phyloP scores from a whole-genome alignment of 2,329 filamentous ascomycete species.

The Colletotrichum filicis region DNA sequence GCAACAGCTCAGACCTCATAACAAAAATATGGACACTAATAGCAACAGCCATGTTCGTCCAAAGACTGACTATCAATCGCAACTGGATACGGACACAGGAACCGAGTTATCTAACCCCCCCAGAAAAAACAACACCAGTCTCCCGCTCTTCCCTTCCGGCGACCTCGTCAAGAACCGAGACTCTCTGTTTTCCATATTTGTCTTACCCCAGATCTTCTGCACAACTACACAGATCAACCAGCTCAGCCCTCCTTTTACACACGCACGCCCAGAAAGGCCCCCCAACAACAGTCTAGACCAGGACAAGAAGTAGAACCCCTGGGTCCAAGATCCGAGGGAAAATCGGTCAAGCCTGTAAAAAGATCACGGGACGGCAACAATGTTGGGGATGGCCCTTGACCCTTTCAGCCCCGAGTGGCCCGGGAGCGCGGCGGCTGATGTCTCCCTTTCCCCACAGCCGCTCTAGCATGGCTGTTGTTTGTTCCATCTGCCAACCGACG shows the following conservation, averaged over 20 bases:
- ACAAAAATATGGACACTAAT: not conserved
- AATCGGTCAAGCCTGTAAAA: conserved; percentile 2
- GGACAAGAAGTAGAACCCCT: not conserved
- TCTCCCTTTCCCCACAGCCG: conserved; percentile 20
- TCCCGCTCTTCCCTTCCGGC: not conserved
- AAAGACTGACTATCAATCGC: conserved; percentile 21
- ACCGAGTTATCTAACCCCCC: not conserved
- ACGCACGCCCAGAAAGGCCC: not conserved
- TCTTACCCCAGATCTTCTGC: conserved; percentile 28
- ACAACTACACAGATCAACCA: not conserved
- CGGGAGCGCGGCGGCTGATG: conserved; percentile 32
- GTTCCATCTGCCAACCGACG: not conserved
- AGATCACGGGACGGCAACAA: conserved; percentile 32
- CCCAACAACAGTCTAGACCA: not conserved
- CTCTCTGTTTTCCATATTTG: conserved; percentile 16
- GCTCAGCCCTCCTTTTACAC: not conserved
- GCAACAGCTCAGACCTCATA: not conserved
- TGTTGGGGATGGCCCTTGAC: conserved; percentile 31
- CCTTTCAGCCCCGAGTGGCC: conserved; percentile 26
- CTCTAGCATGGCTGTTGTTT: conserved; percentile 3
- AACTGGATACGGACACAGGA: not conserved
- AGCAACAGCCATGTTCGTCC: conserved; percentile 15
- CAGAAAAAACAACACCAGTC: not conserved
- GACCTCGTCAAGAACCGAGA: conserved; percentile 11
- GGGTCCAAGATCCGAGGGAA: not conserved